Percentiles rank a stretch among this genome's conserved stretches.
These are phyloP conservation scores for Calonectria crousiana DNA, from an alignment of 2,329 filamentous ascomycete genomes.

Conservation along the genomic window DNA sequence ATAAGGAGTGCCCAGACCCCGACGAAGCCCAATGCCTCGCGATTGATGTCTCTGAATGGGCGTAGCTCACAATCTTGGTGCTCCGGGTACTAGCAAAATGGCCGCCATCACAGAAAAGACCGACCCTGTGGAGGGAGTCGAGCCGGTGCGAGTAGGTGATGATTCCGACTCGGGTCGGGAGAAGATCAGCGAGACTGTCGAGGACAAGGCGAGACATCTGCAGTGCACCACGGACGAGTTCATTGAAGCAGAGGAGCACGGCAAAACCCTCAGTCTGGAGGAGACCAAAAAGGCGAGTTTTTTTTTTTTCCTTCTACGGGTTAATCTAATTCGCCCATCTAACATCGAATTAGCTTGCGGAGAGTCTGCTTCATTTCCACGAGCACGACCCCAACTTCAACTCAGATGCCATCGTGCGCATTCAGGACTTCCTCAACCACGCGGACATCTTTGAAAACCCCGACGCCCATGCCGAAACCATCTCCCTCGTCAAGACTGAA, in stretches of 20 bases:
- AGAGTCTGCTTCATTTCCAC: background rate
- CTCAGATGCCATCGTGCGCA: background rate
- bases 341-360: background rate
- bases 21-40: background rate
- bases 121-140: background rate
- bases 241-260: background rate
- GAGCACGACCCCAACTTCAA: constrained; percentile 4
- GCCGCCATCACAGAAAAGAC: background rate
- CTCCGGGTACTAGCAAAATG: background rate
- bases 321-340: background rate
- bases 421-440: background rate
- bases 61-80: background rate
- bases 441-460: constrained; percentile 49
- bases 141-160: background rate
- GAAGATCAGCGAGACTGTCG: background rate
- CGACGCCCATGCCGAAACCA: constrained; percentile 53
- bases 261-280: background rate
- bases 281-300: background rate
- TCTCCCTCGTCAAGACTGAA: constrained; percentile 66
- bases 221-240: background rate
- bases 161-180: constrained; percentile 1
- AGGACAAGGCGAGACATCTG: background rate
- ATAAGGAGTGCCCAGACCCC: background rate
- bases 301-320: background rate
- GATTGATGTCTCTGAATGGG: background rate